These are phyloP conservation scores for Colletotrichum sp. DNA, from an alignment of 2,329 filamentous ascomycete species.

Conservation along the genomic window DNA sequence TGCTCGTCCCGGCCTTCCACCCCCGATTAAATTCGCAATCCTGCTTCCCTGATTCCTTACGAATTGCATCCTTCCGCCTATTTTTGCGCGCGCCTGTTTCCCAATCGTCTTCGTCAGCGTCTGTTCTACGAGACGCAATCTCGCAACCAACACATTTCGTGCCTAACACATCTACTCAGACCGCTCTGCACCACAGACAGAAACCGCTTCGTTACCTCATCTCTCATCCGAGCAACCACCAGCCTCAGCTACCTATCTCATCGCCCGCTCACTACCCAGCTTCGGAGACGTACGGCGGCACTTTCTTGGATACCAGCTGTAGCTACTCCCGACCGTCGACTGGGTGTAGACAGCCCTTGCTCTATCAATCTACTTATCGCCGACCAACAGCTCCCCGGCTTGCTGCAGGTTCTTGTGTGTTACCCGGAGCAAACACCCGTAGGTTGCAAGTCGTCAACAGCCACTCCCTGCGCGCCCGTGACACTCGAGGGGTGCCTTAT, in stretches of 20 bases:
- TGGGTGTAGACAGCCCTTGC: not conserved
- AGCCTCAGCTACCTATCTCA: not conserved
- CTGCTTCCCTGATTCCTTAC: not conserved
- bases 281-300: not conserved
- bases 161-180: not conserved
- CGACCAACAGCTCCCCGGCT: not conserved
- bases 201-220: not conserved
- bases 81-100: not conserved
- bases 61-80: not conserved
- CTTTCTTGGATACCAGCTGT: not conserved
- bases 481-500: conserved; percentile 2
- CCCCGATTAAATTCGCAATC: conserved; percentile 2
- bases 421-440: not conserved
- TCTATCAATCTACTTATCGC: not conserved
- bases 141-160: not conserved
- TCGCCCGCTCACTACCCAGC: not conserved
- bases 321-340: not conserved
- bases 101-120: not conserved
- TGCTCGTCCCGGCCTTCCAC: conserved; percentile 3
- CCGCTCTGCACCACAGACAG: not conserved
- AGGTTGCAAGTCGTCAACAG: not conserved
- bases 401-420: conserved; percentile 7
- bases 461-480: not conserved
- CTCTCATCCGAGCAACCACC: not conserved
- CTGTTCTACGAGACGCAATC: not conserved